phyloP scores from a whole-genome alignment of 768 basidiomycete species.

The Macrolepiota dolichaula region DNA sequence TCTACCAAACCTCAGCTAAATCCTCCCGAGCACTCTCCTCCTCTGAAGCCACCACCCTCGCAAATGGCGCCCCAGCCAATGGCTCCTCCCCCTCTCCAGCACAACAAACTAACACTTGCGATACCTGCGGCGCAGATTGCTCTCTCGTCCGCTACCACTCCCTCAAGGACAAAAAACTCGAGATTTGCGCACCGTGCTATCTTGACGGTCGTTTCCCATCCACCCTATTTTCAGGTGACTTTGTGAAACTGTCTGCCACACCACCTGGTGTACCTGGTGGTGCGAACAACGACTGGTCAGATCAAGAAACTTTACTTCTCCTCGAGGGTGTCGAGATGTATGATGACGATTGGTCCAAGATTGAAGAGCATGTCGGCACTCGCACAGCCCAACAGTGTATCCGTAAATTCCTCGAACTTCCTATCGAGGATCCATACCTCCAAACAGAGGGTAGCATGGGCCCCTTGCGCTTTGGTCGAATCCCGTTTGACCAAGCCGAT shows the following conservation, averaged over 20 bases:
- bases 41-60: conserved; percentile 63
- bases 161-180: conserved; percentile 88
- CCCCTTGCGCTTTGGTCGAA: conserved; percentile 65
- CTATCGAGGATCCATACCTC: conserved; percentile 94
- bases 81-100: conserved; percentile 42
- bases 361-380: conserved; percentile 92
- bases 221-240: conserved; percentile 86
- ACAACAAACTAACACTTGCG: conserved; percentile 67
- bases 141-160: conserved; percentile 87
- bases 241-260: conserved; percentile 52
- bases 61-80: conserved; percentile 53
- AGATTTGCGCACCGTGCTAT: conserved; percentile 90
- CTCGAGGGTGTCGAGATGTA: conserved; percentile 99
- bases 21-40: conserved; percentile 68
- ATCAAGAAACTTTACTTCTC: conserved; percentile 83
- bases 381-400: conserved; percentile 93
- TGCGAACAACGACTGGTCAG: conserved; percentile 74
- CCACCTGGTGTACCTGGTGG: conserved; percentile 37
- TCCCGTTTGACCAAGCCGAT: conserved; percentile 93
- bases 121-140: conserved; percentile 95
- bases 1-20: conserved; percentile 87
- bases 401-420: conserved; percentile 90
- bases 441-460: conserved; percentile 75
- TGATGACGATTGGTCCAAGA: conserved; percentile 93
- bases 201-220: conserved; percentile 96